Conservation (phyloP, 305 asterid genomes). For the Solanum hybrid region DNA sequence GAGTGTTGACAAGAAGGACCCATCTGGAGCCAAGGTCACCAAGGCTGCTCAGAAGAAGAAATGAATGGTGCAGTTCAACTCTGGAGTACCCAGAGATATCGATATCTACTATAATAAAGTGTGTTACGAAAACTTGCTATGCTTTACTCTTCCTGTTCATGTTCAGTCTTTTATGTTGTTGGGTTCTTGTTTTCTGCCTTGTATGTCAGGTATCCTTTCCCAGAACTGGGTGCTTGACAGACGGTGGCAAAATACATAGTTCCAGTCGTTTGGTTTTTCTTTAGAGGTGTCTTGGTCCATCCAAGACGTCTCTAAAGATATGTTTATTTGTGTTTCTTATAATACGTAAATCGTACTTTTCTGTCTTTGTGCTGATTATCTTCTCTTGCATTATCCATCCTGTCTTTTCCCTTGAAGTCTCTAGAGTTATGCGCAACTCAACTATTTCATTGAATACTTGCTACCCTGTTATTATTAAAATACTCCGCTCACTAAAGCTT, state of each 20-base stretch:
- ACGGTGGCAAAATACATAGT: neutral
- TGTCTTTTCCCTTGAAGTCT: neutral
- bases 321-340: neutral
- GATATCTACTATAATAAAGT: neutral
- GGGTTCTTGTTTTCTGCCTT: neutral
- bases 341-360: neutral
- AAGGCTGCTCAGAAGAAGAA: conserved; percentile 42
- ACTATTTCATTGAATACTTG: neutral
- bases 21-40: conserved; percentile 36
- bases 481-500: neutral
- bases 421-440: neutral
- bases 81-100: neutral
- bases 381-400: neutral
- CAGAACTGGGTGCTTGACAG: conserved; percentile 6
- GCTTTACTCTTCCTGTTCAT: neutral
- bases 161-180: neutral
- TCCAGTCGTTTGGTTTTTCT: neutral
- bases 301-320: neutral
- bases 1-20: conserved; percentile 39
- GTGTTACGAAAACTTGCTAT: neutral
- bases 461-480: neutral
- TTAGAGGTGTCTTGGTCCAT: neutral
- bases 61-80: conserved; percentile 14
- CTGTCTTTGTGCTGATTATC: neutral
- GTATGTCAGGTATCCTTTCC: neutral